A percentile compares a stretch with the other conserved stretches of the same genome.
These are phyloP conservation scores for Naematelia encephala DNA, from an alignment of 768 basidiomycete species.

Conservation along the genomic window DNA sequence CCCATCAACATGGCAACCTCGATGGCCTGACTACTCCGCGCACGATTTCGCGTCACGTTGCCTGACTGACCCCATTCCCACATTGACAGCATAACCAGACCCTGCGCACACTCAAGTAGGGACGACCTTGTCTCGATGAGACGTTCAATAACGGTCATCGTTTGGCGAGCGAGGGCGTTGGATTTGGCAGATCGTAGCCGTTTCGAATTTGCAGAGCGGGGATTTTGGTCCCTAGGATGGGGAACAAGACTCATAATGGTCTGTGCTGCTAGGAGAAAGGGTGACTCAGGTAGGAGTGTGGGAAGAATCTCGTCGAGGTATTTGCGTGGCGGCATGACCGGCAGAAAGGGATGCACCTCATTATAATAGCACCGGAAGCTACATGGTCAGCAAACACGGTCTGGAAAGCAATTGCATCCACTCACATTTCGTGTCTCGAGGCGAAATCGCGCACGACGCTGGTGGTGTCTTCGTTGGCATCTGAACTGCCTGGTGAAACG, in stretches of 20 bases:
- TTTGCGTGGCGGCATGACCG: conserved; percentile 43
- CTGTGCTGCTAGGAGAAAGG: conserved; percentile 45
- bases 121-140: conserved; percentile 16
- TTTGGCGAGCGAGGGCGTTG: conserved; percentile 24
- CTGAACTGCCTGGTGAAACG: background rate
- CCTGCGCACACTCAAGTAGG: conserved; percentile 44
- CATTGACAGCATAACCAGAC: conserved; percentile 40
- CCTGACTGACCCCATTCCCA: conserved; percentile 45
- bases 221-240: conserved; percentile 36
- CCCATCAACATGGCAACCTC: conserved; percentile 47
- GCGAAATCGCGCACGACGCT: conserved; percentile 32
- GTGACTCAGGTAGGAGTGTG: conserved; percentile 34
- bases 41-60: conserved; percentile 26
- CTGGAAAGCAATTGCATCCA: background rate
- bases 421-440: conserved; percentile 36
- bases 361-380: conserved; percentile 44
- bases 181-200: conserved; percentile 32
- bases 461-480: conserved; percentile 26
- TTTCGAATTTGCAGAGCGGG: conserved; percentile 39
- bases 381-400: background rate
- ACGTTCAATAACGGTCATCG: conserved; percentile 27
- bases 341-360: conserved; percentile 49
- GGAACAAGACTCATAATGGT: conserved; percentile 45
- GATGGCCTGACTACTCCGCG: conserved; percentile 30
- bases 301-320: conserved; percentile 31